These are phyloP conservation scores for Clitopilus hobsonii DNA, from an alignment of 768 basidiomycete genomes.

Conservation along the genomic window DNA sequence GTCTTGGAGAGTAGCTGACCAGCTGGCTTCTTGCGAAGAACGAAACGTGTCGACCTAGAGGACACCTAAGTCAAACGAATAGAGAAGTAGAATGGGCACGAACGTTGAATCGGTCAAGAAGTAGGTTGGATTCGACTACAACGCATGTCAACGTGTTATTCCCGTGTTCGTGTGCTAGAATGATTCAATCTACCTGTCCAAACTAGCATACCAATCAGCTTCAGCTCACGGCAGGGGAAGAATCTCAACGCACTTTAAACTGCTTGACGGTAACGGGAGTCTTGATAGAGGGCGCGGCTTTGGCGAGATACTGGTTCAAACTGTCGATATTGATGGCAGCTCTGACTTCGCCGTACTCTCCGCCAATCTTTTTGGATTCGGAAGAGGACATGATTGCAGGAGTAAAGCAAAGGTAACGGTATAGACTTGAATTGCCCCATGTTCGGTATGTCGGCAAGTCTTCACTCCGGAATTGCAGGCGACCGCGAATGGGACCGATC, in stretches of 20 bases:
- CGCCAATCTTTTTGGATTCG: conserved; percentile 50
- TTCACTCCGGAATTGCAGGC: background rate
- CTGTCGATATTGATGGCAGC: conserved; percentile 61
- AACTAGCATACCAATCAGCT: conserved; percentile 45
- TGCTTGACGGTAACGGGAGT: conserved; percentile 80
- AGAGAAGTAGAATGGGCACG: conserved; percentile 14
- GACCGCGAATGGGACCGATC: background rate
- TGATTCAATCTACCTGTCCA: conserved; percentile 62
- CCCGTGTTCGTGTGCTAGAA: background rate
- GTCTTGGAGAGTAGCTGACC: conserved; percentile 85
- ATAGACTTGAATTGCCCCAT: background rate
- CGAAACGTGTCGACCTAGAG: conserved; percentile 56
- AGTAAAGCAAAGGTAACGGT: conserved; percentile 2
- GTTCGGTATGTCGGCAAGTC: background rate
- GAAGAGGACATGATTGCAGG: conserved; percentile 19
- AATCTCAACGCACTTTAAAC: conserved; percentile 66
- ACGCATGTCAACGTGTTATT: background rate
- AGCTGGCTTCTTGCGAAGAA: conserved; percentile 90
- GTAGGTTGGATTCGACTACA: conserved; percentile 93
- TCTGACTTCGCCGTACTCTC: conserved; percentile 71
- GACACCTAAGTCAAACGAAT: background rate
- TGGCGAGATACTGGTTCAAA: conserved; percentile 62
- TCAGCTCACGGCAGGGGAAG: background rate
- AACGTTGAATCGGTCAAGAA: conserved; percentile 79
- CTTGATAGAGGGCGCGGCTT: conserved; percentile 48